Base-by-base conservation (phyloP, 768 basidiomycete genomes). In the Glaciozyma antarctica region DNA sequence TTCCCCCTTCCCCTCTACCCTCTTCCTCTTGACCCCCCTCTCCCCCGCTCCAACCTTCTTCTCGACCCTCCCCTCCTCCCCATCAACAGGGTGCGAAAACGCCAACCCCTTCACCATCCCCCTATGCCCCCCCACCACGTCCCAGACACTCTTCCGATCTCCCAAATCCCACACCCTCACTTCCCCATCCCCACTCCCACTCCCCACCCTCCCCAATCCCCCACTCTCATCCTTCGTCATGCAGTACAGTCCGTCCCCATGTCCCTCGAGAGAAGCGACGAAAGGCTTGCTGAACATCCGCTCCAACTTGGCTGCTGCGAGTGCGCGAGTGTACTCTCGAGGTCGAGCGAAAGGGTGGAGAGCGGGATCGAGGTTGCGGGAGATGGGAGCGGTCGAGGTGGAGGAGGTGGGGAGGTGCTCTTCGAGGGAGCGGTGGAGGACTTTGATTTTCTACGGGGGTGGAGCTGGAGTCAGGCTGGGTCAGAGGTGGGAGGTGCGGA, bases 281-380 rank as follows among this genome's bases (percentile, higher is more conserved):
- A 98, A 98, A 0, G 95, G 95, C 73, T 95, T 97, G n/a, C 95
- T 86, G 75, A 98, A 97, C 79, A 99, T 90, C 64, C 89, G 81
- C 59, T 97, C 94, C 82, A 99, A 88, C 79, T 99, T 99, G 19
- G 87, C 88, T 3, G 95, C 95, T 68, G 92, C 94, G 54, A 97
- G 76, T 3, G 95, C 95, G 64, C 95, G 85, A 24, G 85, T 92
- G 44, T 94, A 88, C 78, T 99, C 95, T 59, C 95, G 80, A 7
- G 91, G 88, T 26, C 88, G 86, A 0, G 92, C 82, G 76, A 99
- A 97, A 4, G 95, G 95, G 74, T 99, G 95, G 77, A 90, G 85
- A n/a, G 90, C 79, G 0, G 94, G 92, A 75, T 97, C 86, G 52
- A 98, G 83, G 77, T 99, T 99, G 60, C 95, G 82, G 12, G 88